phyloP scores from a whole-genome alignment of 257 asterid species.

The Galeopsis tetrahit region DNA sequence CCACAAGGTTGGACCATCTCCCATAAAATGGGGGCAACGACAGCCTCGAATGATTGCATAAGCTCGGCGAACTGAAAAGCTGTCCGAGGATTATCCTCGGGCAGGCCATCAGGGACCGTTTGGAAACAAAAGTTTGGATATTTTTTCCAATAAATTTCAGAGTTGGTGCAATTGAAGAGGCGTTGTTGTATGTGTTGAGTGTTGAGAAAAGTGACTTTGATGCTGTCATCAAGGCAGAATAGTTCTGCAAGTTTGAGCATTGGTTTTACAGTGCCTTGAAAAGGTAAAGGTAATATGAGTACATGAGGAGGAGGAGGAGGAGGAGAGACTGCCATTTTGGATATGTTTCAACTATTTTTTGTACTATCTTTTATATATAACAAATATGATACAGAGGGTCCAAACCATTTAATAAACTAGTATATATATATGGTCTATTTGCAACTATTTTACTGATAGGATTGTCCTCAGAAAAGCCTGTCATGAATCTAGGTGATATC shows the following conservation, averaged over 20 bases:
- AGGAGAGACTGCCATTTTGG: no score
- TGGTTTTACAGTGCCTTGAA: slow-evolving; percentile 69
- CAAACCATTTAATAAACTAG: no score
- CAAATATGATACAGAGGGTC: no score
- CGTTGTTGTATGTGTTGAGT: slow-evolving; percentile 56
- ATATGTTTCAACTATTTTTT: no score
- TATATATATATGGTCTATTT: no score
- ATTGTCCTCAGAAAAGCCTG: no score
- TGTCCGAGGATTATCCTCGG: no score
- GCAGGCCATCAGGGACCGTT: slow-evolving; percentile 37
- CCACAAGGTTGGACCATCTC: slow-evolving; percentile 38
- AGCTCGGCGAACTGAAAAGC: no score
- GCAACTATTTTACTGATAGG: no score
- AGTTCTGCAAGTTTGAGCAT: slow-evolving; percentile 69
- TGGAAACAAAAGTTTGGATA: slow-evolving; percentile 44
- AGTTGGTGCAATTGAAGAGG: slow-evolving; percentile 26
- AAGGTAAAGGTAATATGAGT: slow-evolving; percentile 63
- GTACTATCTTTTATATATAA: no score
- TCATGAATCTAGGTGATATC: no score
- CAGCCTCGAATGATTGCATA: slow-evolving; percentile 34
- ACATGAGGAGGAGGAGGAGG: slow-evolving; percentile 56
- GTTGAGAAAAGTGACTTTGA: slow-evolving; percentile 68
- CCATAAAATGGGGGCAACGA: slow-evolving; percentile 40
- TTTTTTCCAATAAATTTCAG: slow-evolving; percentile 28
- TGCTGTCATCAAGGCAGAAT: slow-evolving; percentile 40